These are phyloP conservation scores for Gossypium schwendimanii DNA, from an alignment of 441 rosid genomes.

Conservation along the genomic window DNA sequence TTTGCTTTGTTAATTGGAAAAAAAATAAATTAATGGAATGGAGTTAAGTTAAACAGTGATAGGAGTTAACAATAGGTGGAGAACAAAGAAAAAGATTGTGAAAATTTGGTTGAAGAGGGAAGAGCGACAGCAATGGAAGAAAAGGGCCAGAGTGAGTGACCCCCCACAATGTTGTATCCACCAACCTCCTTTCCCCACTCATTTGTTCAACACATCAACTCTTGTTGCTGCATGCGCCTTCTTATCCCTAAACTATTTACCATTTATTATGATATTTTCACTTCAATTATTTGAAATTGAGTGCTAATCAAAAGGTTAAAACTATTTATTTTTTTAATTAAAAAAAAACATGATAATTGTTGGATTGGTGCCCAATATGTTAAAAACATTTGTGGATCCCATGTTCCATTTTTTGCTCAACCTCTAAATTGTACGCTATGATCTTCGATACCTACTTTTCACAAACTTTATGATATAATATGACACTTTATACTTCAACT, in stretches of 20 bases:
- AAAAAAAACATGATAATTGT: not conserved
- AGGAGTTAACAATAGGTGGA: not conserved
- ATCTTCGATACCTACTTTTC: not conserved
- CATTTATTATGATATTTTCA: no score
- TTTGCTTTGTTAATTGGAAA: not conserved
- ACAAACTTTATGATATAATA: not conserved
- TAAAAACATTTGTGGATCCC: conserved; percentile 9
- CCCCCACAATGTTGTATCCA: not conserved
- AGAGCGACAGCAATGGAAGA: not conserved
- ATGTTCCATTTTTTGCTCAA: not conserved
- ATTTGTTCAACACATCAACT: not conserved
- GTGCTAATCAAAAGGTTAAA: no score
- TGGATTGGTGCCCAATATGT: conserved; percentile 2
- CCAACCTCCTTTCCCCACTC: not conserved
- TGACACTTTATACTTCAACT: no score
- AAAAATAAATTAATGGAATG: not conserved
- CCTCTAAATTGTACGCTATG: not conserved
- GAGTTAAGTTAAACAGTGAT: no score
- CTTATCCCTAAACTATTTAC: no score
- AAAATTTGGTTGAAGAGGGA: not conserved
- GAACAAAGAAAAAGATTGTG: not conserved
- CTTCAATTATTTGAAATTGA: no score
- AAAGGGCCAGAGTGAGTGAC: not conserved
- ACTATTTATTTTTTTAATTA: no score
- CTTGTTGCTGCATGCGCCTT: not conserved